These are phyloP conservation scores for Phytophthora parvispora DNA, from an alignment of 352 stramenopile species.

Conservation along the genomic window DNA sequence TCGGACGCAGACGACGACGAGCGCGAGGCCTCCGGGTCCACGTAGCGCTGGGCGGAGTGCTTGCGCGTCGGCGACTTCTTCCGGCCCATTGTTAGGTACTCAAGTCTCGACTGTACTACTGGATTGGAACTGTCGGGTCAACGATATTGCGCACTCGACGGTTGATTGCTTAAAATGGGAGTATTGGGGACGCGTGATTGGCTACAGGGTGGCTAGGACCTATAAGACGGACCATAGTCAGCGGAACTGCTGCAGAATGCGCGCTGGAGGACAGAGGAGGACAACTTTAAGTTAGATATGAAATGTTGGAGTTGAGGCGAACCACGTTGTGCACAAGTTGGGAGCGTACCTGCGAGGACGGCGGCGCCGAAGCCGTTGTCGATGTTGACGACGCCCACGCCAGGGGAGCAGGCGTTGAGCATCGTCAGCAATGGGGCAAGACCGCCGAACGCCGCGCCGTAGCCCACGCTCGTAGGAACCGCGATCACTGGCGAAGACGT, in stretches of 20 bases:
- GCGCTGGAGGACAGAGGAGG: constrained; percentile 26
- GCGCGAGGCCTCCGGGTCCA: neutral
- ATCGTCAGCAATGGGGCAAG: constrained; percentile 97
- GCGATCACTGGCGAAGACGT: constrained; percentile 89
- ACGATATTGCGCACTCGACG: neutral
- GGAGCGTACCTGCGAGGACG: constrained; percentile 88
- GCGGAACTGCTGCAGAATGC: constrained; percentile 35
- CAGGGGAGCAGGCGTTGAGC: constrained; percentile 98
- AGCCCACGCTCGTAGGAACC: constrained; percentile 96
- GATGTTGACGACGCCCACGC: constrained; percentile 99
- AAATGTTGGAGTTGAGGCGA: constrained; percentile 11
- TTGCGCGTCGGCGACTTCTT: constrained; percentile 49
- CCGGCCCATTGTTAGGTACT: constrained; percentile 31
- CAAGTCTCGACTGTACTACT: neutral
- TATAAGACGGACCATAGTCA: constrained; percentile 18
- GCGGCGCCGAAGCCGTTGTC: constrained; percentile 99
- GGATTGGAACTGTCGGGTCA: constrained; percentile 2
- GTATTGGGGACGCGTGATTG: constrained; percentile 2
- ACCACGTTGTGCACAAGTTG: too few species aligned
- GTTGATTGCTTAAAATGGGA: constrained; percentile 17
- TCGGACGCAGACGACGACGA: constrained; percentile 3
- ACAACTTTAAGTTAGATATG: constrained; percentile 16
- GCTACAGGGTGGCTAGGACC: neutral
- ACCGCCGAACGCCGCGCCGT: constrained; percentile 89
- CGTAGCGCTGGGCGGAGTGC: constrained; percentile 29